A percentile compares a stretch with the other conserved stretches of the same genome.
These are phyloP conservation scores for Aspergillus cristatus DNA, from an alignment of 495 filamentous ascomycete species.

Conservation along the genomic window DNA sequence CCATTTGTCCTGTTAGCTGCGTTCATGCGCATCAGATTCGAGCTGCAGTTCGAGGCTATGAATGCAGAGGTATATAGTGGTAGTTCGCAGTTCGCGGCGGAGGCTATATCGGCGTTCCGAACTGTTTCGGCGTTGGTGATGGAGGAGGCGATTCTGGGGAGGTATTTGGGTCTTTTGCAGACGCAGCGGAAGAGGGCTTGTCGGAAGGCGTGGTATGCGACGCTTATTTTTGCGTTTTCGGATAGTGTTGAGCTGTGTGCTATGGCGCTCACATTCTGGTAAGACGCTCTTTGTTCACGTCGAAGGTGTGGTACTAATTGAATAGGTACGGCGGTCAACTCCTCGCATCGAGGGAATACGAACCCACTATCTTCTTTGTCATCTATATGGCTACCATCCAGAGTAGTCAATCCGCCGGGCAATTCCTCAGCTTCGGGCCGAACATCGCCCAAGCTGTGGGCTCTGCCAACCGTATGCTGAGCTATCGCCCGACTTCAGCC, in stretches of 20 bases:
- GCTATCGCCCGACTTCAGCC: slow-evolving; percentile 4
- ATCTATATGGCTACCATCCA: slow-evolving; percentile 52
- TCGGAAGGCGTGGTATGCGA: slow-evolving; percentile 39
- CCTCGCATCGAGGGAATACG: slow-evolving; percentile 36
- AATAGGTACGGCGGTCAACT: slow-evolving; percentile 35
- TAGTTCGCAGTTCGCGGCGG: slow-evolving; percentile 46
- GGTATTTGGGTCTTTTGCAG: slow-evolving; percentile 40
- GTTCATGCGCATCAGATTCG: slow-evolving; percentile 43
- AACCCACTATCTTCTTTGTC: slow-evolving; percentile 44
- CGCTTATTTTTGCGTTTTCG: slow-evolving; percentile 25
- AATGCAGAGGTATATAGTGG: slow-evolving; percentile 48
- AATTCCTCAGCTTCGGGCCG: slow-evolving; percentile 40
- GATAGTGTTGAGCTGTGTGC: slow-evolving; percentile 40
- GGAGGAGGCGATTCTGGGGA: slow-evolving; percentile 37
- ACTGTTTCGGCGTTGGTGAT: slow-evolving; percentile 48
- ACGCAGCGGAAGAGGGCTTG: slow-evolving; percentile 43
- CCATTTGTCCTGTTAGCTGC: slow-evolving; percentile 47
- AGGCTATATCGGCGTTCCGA: slow-evolving; percentile 48
- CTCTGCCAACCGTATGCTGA: slow-evolving; percentile 47
- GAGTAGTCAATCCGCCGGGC: slow-evolving; percentile 43
- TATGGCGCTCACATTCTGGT: slow-evolving; percentile 46
- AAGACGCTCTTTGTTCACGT: too few relatives aligned
- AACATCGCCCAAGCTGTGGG: slow-evolving; percentile 50
- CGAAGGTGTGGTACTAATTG: not conserved
- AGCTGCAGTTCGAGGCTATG: slow-evolving; percentile 43